phyloP scores from a whole-genome alignment of 352 stramenopile genomes.

The Phytopythium vexans region DNA sequence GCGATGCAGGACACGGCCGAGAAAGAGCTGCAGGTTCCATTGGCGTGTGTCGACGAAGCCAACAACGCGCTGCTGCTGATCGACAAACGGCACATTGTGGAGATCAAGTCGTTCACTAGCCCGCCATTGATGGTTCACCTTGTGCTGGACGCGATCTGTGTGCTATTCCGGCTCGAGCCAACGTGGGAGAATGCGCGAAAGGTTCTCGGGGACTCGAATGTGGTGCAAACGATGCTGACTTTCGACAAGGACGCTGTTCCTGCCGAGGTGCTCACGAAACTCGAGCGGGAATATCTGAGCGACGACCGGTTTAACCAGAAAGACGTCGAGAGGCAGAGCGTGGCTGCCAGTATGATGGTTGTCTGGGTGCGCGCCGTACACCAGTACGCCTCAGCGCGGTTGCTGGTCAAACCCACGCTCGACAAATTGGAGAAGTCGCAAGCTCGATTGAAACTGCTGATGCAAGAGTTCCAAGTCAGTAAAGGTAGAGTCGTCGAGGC shows the following conservation, averaged over 20 bases:
- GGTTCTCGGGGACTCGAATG: constrained; percentile 61
- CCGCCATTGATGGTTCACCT: constrained; percentile 68
- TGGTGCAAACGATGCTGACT: constrained; percentile 63
- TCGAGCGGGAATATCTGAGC: constrained; percentile 46
- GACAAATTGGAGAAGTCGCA: constrained; percentile 66
- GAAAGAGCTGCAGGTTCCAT: constrained; percentile 50
- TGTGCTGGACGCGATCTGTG: constrained; percentile 67
- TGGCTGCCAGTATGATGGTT: constrained; percentile 76
- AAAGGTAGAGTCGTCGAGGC: constrained; percentile 55
- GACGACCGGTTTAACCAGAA: constrained; percentile 57
- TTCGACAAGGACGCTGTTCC: constrained; percentile 75
- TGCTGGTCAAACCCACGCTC: constrained; percentile 58
- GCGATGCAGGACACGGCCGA: constrained; percentile 58
- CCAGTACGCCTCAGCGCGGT: constrained; percentile 46
- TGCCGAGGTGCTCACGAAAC: constrained; percentile 24
- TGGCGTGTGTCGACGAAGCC: constrained; percentile 66
- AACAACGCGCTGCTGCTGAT: constrained; percentile 58
- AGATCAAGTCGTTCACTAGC: constrained; percentile 83
- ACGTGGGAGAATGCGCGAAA: constrained; percentile 70
- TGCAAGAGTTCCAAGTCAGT: constrained; percentile 66
- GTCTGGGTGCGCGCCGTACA: constrained; percentile 71
- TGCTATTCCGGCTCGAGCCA: constrained; percentile 65
- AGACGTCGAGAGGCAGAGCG: constrained; percentile 74
- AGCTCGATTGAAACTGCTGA: constrained; percentile 38
- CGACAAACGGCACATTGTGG: constrained; percentile 70